Evolutionary conservation across 164 flowering plant genomes (phyloP).

Genomic region (Macadamia integrifolia): DNA sequence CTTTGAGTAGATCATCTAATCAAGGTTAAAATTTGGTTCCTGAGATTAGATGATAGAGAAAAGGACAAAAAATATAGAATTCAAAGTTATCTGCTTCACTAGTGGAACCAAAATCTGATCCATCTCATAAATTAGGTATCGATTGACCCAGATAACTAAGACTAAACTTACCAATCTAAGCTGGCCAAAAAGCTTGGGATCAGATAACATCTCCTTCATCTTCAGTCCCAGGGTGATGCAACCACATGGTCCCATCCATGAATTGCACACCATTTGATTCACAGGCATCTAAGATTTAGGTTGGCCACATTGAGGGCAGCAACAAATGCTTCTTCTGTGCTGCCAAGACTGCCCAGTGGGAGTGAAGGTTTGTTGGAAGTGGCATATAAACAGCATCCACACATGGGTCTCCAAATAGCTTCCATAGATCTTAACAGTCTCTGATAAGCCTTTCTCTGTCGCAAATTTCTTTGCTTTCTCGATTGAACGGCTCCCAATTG

Average conservation of each 20-base stretch:
- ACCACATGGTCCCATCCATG: slow-evolving; percentile 56
- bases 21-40: no score
- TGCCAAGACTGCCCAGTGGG: slow-evolving; percentile 35
- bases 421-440: slow-evolving; percentile 27
- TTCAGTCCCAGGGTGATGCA: slow-evolving; percentile 39
- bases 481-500: slow-evolving; percentile 37
- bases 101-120: no score
- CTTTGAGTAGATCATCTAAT: slow-evolving; percentile 15
- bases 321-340: slow-evolving; percentile 43
- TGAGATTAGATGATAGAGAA: no score
- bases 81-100: no score
- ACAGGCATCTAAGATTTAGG: slow-evolving; percentile 32
- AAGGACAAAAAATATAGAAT: no score
- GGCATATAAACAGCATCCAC: slow-evolving; percentile 47
- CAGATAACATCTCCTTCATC: slow-evolving; percentile 27
- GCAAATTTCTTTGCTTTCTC: slow-evolving; percentile 30
- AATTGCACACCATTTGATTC: slow-evolving; percentile 38
- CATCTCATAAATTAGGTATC: no score
- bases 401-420: slow-evolving; percentile 35
- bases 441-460: slow-evolving; percentile 11
- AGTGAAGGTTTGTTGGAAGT: slow-evolving; percentile 37
- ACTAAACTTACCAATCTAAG: slow-evolving; percentile 15
- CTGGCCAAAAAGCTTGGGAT: slow-evolving; percentile 20
- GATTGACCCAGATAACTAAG: no score
- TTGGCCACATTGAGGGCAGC: slow-evolving; percentile 29